Conservation (phyloP, 1,139 yeast species). For the Saccharomyces hybrid region DNA sequence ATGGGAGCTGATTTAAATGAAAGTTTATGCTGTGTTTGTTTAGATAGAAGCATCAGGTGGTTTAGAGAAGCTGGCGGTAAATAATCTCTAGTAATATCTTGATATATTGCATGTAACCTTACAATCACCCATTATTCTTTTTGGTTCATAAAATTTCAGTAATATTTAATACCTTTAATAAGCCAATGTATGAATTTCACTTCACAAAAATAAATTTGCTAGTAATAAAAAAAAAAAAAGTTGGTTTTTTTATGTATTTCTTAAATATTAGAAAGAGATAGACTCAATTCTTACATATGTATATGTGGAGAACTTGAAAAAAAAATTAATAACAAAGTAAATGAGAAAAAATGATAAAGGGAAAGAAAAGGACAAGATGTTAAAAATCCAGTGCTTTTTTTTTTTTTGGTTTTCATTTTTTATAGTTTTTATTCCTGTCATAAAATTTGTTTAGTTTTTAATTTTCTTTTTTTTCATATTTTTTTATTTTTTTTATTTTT, state of each 20-base stretch:
- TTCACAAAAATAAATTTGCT: too few relatives aligned
- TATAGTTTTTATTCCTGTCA: background rate
- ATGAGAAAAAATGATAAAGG: slow-evolving; percentile 2
- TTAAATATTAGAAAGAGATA: background rate
- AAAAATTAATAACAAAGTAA: slow-evolving; percentile 1
- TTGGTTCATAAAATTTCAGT: background rate
- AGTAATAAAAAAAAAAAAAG: background rate
- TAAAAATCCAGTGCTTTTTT: background rate
- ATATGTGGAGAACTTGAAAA: background rate
- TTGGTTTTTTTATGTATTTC: background rate
- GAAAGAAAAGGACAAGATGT: background rate
- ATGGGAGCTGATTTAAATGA: slow-evolving; percentile 65
- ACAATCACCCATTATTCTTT: background rate
- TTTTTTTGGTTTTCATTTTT: background rate
- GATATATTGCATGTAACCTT: background rate
- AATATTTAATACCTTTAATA: too few relatives aligned
- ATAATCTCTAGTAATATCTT: slow-evolving; percentile 7
- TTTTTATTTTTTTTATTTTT: background rate
- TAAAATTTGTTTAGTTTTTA: background rate
- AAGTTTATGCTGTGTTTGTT: slow-evolving; percentile 78
- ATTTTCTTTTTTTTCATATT: background rate
- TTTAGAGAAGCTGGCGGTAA: slow-evolving; percentile 91
- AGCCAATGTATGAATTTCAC: too few relatives aligned
- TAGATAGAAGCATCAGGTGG: slow-evolving; percentile 89
- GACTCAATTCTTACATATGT: background rate